phyloP scores from a whole-genome alignment of 106 monocot genomes.

The Ottelia alismoides region DNA sequence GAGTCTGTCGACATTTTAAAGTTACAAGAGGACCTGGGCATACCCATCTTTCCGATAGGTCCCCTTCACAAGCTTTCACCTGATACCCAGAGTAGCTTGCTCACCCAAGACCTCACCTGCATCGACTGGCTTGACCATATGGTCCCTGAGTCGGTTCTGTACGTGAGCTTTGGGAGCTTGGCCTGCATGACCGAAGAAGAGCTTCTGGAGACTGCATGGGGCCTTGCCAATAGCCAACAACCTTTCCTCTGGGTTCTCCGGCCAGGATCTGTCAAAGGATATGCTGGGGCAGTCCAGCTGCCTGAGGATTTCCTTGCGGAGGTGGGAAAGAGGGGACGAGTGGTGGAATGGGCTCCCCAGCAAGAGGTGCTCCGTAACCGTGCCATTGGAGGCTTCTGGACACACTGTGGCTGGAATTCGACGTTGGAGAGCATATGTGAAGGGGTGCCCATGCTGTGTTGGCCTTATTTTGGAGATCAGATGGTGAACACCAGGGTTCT shows the following conservation, averaged over 20 bases:
- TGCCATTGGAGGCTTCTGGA: constrained; percentile 23
- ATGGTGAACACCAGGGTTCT: constrained; percentile 18
- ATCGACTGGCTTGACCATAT: constrained; percentile 30
- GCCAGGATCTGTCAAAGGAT: constrained; percentile 5
- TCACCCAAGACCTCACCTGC: constrained; percentile 12
- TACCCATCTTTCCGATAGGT: constrained; percentile 9
- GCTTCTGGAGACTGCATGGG: constrained; percentile 24
- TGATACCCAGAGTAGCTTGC: not conserved
- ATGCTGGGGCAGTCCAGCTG: not conserved
- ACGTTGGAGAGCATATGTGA: constrained; percentile 17
- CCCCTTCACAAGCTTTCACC: constrained; percentile 26
- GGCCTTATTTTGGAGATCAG: constrained; percentile 24
- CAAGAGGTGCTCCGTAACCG: constrained; percentile 19
- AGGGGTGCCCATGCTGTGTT: constrained; percentile 30
- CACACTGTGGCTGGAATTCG: constrained; percentile 28
- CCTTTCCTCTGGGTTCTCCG: constrained; percentile 39
- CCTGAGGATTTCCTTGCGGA: constrained; percentile 12
- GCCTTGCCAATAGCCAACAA: constrained; percentile 6
- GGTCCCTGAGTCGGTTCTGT: constrained; percentile 14
- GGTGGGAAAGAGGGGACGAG: constrained; percentile 9
- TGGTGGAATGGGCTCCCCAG: constrained; percentile 36
- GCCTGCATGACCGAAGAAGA: constrained; percentile 9
- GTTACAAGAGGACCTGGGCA: not conserved
- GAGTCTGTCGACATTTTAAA: not conserved
- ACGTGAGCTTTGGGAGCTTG: constrained; percentile 36